Conservation (phyloP, 2,329 filamentous ascomycete genomes). For the Xylaria sp. region DNA sequence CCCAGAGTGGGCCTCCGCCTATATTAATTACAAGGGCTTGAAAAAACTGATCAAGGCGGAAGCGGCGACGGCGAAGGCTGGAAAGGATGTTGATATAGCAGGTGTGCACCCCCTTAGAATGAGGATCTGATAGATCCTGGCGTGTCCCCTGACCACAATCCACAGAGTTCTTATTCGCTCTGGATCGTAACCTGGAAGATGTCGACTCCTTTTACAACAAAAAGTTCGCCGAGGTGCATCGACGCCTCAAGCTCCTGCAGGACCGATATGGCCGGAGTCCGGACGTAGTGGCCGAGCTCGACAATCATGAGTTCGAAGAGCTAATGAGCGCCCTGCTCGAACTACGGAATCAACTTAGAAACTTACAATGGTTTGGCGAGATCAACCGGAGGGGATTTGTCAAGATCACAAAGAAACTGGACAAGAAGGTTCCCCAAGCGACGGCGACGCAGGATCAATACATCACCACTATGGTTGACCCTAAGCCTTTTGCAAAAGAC, state of each 20-base stretch:
- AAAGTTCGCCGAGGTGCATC: conserved; percentile 85
- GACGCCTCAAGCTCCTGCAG: conserved; percentile 86
- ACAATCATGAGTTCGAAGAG: conserved; percentile 91
- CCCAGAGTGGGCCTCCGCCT: conserved; percentile 84
- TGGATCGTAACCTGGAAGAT: conserved; percentile 97
- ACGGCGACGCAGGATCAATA: conserved; percentile 85
- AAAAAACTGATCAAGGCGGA: conserved; percentile 96
- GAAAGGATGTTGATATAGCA: conserved; percentile 86
- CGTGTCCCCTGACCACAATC: conserved; percentile 53
- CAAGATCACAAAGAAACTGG: conserved; percentile 98
- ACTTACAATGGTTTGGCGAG: conserved; percentile 97
- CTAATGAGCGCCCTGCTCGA: conserved; percentile 90
- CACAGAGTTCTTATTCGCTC: conserved; percentile 93
- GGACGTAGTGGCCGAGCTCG: conserved; percentile 76
- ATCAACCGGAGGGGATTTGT: conserved; percentile 95
- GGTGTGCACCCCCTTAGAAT: conserved; percentile 68
- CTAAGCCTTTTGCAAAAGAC: conserved; percentile 86
- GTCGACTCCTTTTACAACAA: conserved; percentile 98
- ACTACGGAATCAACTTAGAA: conserved; percentile 85
- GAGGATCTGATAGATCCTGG: conserved; percentile 51
- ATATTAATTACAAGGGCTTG: conserved; percentile 90
- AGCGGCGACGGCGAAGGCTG: conserved; percentile 71
- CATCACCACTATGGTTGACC: conserved; percentile 89
- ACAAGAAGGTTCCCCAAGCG: conserved; percentile 87
- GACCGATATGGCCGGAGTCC: conserved; percentile 84